Evolutionary conservation across 2,329 filamentous ascomycete species (phyloP).

Genomic region (Cercospora sp.): DNA sequence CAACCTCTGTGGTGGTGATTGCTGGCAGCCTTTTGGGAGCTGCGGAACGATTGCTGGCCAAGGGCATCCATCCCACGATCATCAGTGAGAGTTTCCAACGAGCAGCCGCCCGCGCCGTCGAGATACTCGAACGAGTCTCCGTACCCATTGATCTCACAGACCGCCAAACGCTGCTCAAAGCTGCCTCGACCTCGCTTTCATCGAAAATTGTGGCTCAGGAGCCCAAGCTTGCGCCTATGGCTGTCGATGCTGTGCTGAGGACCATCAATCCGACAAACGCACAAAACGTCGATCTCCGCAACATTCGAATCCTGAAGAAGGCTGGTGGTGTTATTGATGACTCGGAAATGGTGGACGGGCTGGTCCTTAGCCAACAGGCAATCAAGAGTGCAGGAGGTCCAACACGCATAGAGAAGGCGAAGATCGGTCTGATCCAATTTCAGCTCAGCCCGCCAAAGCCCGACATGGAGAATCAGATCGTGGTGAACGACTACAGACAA

Average conservation of each 20-base stretch:
- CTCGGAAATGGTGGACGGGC: conserved; percentile 91
- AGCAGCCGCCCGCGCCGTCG: conserved; percentile 83
- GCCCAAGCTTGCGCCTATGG: conserved; percentile 95
- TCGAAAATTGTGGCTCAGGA: conserved; percentile 99
- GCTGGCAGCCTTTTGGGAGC: conserved; percentile 92
- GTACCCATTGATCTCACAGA: conserved; percentile 87
- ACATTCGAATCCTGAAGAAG: conserved; percentile 97
- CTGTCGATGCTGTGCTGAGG: conserved; percentile 92
- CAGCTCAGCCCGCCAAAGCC: conserved; percentile 97
- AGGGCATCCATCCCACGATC: conserved; percentile 94
- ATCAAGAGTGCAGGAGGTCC: conserved; percentile 93
- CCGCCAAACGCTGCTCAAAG: conserved; percentile 86
- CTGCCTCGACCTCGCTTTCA: conserved; percentile 92
- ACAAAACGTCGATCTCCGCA: conserved; percentile 93
- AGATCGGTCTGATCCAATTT: conserved; percentile 96
- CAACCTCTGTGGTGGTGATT: conserved; percentile 96
- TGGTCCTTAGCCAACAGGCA: conserved; percentile 88
- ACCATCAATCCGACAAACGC: conserved; percentile 94
- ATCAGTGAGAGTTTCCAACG: conserved; percentile 98
- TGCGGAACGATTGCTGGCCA: conserved; percentile 83
- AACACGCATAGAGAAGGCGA: conserved; percentile 92
- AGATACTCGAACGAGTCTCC: conserved; percentile 92
- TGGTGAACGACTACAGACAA: conserved; percentile 98
- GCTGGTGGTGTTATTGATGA: conserved; percentile 97
- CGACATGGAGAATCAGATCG: conserved; percentile 99